phyloP scores from a whole-genome alignment of 2,329 filamentous ascomycete species.

The Fusarium miscanthi region DNA sequence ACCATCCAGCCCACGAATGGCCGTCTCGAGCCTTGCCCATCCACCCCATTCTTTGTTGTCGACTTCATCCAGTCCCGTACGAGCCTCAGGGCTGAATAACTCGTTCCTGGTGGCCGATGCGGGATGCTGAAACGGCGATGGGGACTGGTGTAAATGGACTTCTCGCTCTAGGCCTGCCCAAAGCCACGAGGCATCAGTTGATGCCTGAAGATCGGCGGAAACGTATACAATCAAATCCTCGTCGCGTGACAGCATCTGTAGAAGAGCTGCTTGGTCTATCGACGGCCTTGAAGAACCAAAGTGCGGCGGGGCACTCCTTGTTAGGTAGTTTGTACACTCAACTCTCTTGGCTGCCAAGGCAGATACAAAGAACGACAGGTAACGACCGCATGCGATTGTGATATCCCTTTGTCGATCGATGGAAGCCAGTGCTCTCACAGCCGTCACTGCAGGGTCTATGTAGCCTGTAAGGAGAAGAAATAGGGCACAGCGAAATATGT shows the following conservation, averaged over 20 bases:
- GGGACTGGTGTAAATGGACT: conserved; percentile 45
- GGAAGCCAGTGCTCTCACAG: conserved; percentile 76
- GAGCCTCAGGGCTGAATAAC: conserved; percentile 58
- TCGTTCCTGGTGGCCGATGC: conserved; percentile 49
- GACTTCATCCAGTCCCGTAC: conserved; percentile 65
- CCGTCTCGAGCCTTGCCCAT: conserved; percentile 78
- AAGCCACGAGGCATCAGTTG: conserved; percentile 82
- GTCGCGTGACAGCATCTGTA: conserved; percentile 63
- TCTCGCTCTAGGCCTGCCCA: conserved; percentile 75
- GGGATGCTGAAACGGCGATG: conserved; percentile 23
- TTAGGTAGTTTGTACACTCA: conserved; percentile 57
- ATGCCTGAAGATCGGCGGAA: conserved; percentile 86
- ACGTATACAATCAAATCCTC: conserved; percentile 91
- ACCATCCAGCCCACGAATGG: conserved; percentile 48
- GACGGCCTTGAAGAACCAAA: conserved; percentile 47
- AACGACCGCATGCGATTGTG: conserved; percentile 82
- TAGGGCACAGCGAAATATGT: conserved; percentile 88
- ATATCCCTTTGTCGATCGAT: conserved; percentile 79
- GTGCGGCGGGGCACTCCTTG: conserved; percentile 48
- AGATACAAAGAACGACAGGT: conserved; percentile 83
- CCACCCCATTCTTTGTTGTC: conserved; percentile 79
- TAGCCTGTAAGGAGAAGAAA: conserved; percentile 81
- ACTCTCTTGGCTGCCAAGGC: conserved; percentile 67
- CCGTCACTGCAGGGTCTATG: conserved; percentile 76
- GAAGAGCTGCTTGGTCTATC: conserved; percentile 48